Conservation (phyloP, 2,329 filamentous ascomycete genomes). For the Neopestalotiopsis rosae region DNA sequence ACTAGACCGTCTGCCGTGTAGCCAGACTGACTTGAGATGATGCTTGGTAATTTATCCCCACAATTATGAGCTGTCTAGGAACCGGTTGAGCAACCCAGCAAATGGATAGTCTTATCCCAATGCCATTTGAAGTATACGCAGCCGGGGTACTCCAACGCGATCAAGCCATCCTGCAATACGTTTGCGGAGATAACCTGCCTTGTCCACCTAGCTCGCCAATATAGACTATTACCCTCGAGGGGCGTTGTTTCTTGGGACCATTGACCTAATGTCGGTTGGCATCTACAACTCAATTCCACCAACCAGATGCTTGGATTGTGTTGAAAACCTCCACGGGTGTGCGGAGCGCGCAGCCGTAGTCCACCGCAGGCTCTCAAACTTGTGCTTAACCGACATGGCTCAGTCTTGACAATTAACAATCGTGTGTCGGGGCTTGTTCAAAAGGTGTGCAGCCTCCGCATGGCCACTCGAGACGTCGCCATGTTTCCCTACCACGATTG, state of each 20-base stretch:
- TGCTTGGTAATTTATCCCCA: too few species aligned
- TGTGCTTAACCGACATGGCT: constrained; percentile 13
- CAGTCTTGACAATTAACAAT: not conserved
- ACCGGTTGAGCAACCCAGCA: too few species aligned
- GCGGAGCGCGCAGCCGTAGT: constrained; percentile 11
- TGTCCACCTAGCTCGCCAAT: too few species aligned
- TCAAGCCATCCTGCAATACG: too few species aligned
- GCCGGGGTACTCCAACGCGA: too few species aligned
- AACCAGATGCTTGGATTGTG: not conserved
- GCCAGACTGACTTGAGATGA: too few species aligned
- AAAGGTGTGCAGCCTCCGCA: not conserved
- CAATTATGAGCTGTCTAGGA: too few species aligned
- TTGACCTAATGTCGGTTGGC: not conserved
- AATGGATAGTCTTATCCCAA: too few species aligned
- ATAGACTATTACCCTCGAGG: not conserved
- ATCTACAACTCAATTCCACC: constrained; percentile 16
- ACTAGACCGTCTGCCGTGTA: too few species aligned
- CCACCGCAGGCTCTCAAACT: not conserved
- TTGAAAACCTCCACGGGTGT: not conserved
- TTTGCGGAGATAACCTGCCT: too few species aligned
- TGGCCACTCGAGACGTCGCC: not conserved
- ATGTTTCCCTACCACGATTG: not conserved
- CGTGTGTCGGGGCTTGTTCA: not conserved
- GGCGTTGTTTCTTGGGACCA: not conserved
- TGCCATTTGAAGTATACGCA: too few species aligned